Conservation (phyloP, 805 yeast genomes). For the Candida verbasci region DNA sequence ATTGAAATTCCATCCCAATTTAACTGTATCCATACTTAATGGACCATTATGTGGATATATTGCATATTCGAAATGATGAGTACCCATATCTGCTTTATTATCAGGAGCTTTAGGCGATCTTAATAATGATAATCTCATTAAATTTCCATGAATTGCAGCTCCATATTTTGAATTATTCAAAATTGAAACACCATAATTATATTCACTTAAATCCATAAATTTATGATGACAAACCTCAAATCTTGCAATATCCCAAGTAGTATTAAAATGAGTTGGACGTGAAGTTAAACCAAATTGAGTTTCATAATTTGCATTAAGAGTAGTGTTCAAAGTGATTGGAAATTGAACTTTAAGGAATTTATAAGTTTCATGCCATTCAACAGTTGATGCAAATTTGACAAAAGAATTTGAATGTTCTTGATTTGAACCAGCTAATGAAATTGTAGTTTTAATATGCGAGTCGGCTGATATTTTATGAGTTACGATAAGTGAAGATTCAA, state of each 20-base stretch:
- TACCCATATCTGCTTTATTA: conserved; percentile 90
- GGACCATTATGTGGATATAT: conserved; percentile 77
- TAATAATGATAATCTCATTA: conserved; percentile 78
- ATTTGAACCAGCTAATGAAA: conserved; percentile 62
- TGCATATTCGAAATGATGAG: conserved; percentile 78
- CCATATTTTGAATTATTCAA: conserved; percentile 88
- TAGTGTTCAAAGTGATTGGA: conserved; percentile 77
- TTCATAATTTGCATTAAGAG: conserved; percentile 74
- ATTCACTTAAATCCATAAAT: conserved; percentile 88
- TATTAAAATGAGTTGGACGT: conserved; percentile 92
- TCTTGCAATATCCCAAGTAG: conserved; percentile 95
- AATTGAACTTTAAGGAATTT: conserved; percentile 92
- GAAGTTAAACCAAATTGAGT: conserved; percentile 90
- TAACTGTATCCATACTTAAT: conserved; percentile 60
- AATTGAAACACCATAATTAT: conserved; percentile 79
- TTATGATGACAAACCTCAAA: conserved; percentile 95
- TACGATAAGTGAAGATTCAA: conserved; percentile 61
- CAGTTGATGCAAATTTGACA: conserved; percentile 40
- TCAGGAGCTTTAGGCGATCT: conserved; percentile 95
- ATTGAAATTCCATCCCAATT: conserved; percentile 77
- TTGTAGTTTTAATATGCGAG: conserved; percentile 60
- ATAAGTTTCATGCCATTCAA: conserved; percentile 84
- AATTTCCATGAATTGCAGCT: conserved; percentile 87
- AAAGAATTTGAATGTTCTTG: conserved; percentile 35
- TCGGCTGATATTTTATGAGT: conserved; percentile 53